These are phyloP conservation scores for Claviceps arundinis DNA, from an alignment of 2,329 filamentous ascomycete species.

Conservation along the genomic window DNA sequence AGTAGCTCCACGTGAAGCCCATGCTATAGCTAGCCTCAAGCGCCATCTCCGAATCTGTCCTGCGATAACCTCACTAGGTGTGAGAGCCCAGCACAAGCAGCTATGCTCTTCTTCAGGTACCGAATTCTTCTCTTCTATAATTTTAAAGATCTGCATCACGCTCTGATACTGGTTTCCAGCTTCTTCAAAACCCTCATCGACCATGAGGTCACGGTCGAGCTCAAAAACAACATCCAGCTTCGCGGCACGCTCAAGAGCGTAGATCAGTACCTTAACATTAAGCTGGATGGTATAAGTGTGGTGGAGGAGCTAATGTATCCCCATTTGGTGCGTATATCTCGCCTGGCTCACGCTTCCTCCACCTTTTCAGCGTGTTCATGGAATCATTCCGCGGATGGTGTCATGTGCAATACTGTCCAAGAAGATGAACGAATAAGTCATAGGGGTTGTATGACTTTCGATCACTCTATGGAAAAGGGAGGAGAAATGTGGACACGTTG, in stretches of 20 bases:
- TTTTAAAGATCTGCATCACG: too few species aligned
- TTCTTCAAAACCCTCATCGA: constrained; percentile 99
- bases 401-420: too few species aligned
- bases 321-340: constrained; percentile 54
- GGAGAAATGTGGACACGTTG: too few species aligned
- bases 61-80: too few species aligned
- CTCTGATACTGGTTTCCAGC: constrained; percentile 28
- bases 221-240: constrained; percentile 98
- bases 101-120: constrained; percentile 34
- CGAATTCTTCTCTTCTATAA: neutral
- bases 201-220: constrained; percentile 92
- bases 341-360: neutral
- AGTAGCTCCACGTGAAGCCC: too few species aligned
- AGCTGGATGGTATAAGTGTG: constrained; percentile 88
- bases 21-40: too few species aligned
- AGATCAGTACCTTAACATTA: constrained; percentile 98
- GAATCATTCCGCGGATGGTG: too few species aligned
- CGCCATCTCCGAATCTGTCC: too few species aligned
- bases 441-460: too few species aligned
- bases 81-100: constrained; percentile 6
- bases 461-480: too few species aligned
- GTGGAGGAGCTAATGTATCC: constrained; percentile 91
- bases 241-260: constrained; percentile 92
- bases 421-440: too few species aligned
- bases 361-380: too few species aligned